Conservation (phyloP, 306 rosid genomes). For the Prunus padus region DNA sequence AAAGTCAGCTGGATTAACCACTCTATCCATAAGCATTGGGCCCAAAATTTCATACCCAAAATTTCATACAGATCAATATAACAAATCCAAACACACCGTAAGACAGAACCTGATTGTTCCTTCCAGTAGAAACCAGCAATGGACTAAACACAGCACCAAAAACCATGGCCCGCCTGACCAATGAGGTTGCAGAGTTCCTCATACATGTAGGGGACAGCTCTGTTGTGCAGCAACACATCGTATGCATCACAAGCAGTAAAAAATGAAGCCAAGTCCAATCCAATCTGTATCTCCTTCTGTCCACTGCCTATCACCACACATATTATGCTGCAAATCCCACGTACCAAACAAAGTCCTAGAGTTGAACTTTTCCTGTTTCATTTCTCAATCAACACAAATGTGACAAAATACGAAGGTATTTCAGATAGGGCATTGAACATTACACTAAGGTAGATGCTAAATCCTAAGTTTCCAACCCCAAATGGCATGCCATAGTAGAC, state of each 20-base stretch:
- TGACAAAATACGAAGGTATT: conserved; percentile 19
- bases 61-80: too few relatives aligned
- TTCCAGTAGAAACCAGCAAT: too few relatives aligned
- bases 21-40: too few relatives aligned
- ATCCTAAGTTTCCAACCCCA: conserved; percentile 27
- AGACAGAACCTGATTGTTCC: too few relatives aligned
- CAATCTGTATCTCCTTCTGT: neutral
- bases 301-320: neutral
- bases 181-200: conserved; percentile 36
- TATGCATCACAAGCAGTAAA: conserved; percentile 18
- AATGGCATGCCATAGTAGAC: conserved; percentile 42
- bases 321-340: conserved; percentile 32
- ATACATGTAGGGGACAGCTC: conserved; percentile 41
- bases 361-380: conserved; percentile 18
- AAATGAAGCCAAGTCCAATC: conserved; percentile 26
- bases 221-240: conserved; percentile 25
- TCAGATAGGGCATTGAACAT: conserved; percentile 31
- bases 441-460: conserved; percentile 26
- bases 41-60: too few relatives aligned
- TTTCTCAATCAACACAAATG: conserved; percentile 20
- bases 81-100: too few relatives aligned
- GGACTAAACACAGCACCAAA: too few relatives aligned
- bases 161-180: too few relatives aligned
- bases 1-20: too few relatives aligned
- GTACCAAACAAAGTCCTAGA: conserved; percentile 1